Percentiles rank a stretch among this genome's conserved stretches.
These are phyloP conservation scores for Macrolepiota fuliginosa DNA, from an alignment of 768 basidiomycete genomes.

Conservation along the genomic window DNA sequence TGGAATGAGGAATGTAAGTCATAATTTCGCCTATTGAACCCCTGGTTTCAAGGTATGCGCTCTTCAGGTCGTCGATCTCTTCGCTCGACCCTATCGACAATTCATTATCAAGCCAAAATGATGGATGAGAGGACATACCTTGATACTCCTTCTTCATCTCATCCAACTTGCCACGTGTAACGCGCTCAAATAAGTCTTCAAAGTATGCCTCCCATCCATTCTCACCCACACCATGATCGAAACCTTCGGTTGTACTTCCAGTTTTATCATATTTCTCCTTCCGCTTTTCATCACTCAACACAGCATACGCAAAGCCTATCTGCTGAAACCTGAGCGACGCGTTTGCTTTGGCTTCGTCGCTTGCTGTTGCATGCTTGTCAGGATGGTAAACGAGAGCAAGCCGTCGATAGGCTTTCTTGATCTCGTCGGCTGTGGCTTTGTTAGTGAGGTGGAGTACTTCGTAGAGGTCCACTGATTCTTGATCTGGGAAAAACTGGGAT, in stretches of 20 bases:
- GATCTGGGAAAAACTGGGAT: constrained; percentile 71
- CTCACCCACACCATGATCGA: constrained; percentile 67
- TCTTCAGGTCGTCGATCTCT: constrained; percentile 76
- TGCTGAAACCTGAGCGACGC: constrained; percentile 86
- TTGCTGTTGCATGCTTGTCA: constrained; percentile 76
- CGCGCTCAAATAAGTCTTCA: constrained; percentile 81
- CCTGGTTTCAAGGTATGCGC: constrained; percentile 65
- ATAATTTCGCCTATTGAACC: constrained; percentile 85
- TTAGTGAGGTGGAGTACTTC: constrained; percentile 58
- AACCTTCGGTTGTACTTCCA: constrained; percentile 81
- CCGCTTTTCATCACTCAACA: constrained; percentile 76
- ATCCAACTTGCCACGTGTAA: constrained; percentile 83
- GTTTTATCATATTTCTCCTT: constrained; percentile 80
- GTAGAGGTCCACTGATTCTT: constrained; percentile 77
- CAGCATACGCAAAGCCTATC: constrained; percentile 90
- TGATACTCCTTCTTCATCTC: constrained; percentile 95
- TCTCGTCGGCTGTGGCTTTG: constrained; percentile 58
- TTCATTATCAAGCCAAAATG: not conserved
- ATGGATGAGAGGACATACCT: constrained; percentile 43
- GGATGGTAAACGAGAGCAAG: constrained; percentile 84
- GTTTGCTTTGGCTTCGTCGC: constrained; percentile 58
- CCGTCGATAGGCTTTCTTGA: constrained; percentile 83
- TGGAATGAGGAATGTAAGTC: constrained; percentile 83
- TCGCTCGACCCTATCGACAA: constrained; percentile 74
- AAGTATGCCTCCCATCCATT: constrained; percentile 98